Evolutionary conservation across 805 yeast genomes (phyloP).

Genomic region (Myxozyma melibiosi): DNA sequence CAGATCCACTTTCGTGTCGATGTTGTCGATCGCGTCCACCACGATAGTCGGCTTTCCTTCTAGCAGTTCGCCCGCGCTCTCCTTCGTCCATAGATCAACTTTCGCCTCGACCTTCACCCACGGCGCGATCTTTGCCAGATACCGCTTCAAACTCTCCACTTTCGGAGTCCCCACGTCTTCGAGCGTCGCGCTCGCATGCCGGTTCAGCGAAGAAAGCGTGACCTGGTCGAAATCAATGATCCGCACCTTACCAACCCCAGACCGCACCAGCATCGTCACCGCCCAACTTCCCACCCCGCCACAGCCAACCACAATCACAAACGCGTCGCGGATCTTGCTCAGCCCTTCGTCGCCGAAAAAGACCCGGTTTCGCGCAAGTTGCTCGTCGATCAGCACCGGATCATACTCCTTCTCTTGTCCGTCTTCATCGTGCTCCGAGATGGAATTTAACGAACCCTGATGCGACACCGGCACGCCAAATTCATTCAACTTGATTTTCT

Average conservation of each 20-base stretch:
- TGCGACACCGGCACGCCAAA: constrained; percentile 20
- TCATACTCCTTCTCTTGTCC: constrained; percentile 12
- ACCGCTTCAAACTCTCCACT: constrained; percentile 75
- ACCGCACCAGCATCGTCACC: constrained; percentile 83
- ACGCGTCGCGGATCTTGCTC: constrained; percentile 66
- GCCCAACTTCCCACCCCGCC: constrained; percentile 99
- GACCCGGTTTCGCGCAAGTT: constrained; percentile 90
- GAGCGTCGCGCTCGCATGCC: constrained; percentile 93
- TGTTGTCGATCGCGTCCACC: constrained; percentile 94
- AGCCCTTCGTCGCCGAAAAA: constrained; percentile 87
- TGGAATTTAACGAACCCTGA: neutral
- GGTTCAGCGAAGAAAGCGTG: constrained; percentile 82
- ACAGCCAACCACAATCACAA: constrained; percentile 82
- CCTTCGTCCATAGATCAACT: constrained; percentile 74
- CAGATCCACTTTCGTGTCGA: constrained; percentile 94
- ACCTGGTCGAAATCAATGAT: constrained; percentile 96
- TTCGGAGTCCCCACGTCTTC: constrained; percentile 91
- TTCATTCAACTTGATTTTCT: constrained; percentile 13
- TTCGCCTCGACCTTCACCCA: constrained; percentile 83
- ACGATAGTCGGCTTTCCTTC: constrained; percentile 68
- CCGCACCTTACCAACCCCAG: constrained; percentile 79
- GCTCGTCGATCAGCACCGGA: constrained; percentile 75
- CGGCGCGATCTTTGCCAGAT: constrained; percentile 78
- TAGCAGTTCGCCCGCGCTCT: constrained; percentile 61
- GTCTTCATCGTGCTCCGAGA: neutral